Base-by-base conservation (phyloP, 2,329 filamentous ascomycete species). In the Emergomyces africanus region DNA sequence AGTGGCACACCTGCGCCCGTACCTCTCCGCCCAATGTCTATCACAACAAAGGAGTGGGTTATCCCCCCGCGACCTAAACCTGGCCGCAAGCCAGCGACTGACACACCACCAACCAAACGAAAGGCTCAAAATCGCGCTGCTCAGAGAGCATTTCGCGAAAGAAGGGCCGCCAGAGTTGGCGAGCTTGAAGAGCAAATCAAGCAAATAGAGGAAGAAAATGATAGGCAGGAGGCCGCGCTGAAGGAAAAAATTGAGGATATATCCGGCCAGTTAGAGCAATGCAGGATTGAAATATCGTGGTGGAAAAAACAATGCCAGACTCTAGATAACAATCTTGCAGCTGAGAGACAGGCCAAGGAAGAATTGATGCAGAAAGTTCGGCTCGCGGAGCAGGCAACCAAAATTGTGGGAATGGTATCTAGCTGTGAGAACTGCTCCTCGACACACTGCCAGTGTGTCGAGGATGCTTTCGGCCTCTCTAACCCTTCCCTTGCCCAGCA, bases 121-220 rank as follows among this genome's bases (percentile, higher is more conserved):
- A 99, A 99, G 77, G 94, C 94, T 10, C 91, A 96, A 70, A 96
- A 96, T 66, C 84, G 91, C 65, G 91, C 91, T 18, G 91, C 91
- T 8, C 91, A 96, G 74, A 84, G 91, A 60, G 91, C 91, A 5
- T 96, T 96, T 80, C 85, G 91, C 57, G 91, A 96, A 72, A 87
- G 91, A 64, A 96, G 96, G 75, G 91, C 77, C 84, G 94, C 64
- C 95, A 96, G 78, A 44, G 89, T 96, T 6, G 86, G 87, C 44
- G 91, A 82, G 63, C 74, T 83, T 51, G 77, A 81, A 61, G 77
- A 82, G 56, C 72, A 78, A 57, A 72, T 78, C 48, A 78, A 77
- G 63, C 69, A 75, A 56, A 74, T 77, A 37, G 76, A 79, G 64
- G 75, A 77, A 42, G 73, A 76, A 49, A 70, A 77, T 63, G 74